Evolutionary conservation across 2,329 filamentous ascomycete genomes (phyloP).

Genomic region (Exutisphaerella laricina): DNA sequence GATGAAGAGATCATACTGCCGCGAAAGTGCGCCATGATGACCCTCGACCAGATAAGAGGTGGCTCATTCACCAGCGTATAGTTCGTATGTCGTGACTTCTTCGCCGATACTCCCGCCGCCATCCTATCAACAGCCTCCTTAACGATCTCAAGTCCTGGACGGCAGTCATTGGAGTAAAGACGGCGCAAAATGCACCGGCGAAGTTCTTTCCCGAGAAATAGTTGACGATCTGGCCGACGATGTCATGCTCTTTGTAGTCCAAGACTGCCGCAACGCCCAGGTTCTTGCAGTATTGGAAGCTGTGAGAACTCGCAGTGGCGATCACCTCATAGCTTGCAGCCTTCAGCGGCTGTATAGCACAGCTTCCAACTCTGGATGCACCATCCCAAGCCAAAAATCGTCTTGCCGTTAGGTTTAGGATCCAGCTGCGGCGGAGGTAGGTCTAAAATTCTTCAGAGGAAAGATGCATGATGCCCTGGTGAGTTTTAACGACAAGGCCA

Average conservation of each 20-base stretch:
- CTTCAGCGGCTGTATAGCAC: conserved; percentile 43
- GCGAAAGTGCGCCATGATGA: no score
- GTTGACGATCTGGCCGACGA: conserved; percentile 30
- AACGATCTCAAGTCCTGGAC: conserved; percentile 34
- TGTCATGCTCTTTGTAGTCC: conserved; percentile 41
- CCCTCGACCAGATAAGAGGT: no score
- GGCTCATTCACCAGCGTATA: no score
- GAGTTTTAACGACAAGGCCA: conserved; percentile 20
- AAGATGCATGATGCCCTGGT: conserved; percentile 23
- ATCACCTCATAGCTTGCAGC: conserved; percentile 44
- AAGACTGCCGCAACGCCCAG: conserved; percentile 44
- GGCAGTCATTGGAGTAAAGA: conserved; percentile 8
- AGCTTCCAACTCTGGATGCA: conserved; percentile 43
- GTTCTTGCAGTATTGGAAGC: conserved; percentile 40
- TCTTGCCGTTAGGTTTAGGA: conserved; percentile 27
- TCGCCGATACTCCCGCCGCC: conserved; percentile 15
- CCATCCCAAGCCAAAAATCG: conserved; percentile 50
- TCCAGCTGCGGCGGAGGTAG: conserved; percentile 9
- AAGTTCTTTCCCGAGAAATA: conserved; percentile 27
- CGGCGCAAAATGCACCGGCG: conserved; percentile 29
- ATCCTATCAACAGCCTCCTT: conserved; percentile 45
- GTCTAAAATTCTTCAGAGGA: conserved; percentile 13
- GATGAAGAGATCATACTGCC: no score
- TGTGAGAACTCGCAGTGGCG: conserved; percentile 39
- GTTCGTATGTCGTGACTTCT: no score